Conservation (phyloP, 1,284 basidiomycete species). For the Ustilago lituana region DNA sequence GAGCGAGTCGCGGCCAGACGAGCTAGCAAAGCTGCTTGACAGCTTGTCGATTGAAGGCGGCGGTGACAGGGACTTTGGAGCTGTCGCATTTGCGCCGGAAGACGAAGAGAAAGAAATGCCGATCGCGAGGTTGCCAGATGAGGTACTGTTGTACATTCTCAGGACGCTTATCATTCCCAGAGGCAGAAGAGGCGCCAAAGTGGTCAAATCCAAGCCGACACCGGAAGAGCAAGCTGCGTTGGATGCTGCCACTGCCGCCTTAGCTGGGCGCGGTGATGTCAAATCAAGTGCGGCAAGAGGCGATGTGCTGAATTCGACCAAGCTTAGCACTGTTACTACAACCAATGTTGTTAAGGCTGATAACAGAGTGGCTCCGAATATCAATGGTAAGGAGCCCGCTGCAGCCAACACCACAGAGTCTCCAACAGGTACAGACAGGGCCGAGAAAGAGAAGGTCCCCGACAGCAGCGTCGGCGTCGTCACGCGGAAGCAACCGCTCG, state of each 20-base stretch:
- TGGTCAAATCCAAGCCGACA: constrained; percentile 40
- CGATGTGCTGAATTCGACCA: constrained; percentile 4
- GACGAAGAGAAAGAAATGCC: constrained; percentile 52
- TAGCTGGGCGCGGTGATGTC: constrained; percentile 7
- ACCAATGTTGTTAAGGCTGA: neutral
- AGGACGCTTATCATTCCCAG: constrained; percentile 44
- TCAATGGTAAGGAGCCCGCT: neutral
- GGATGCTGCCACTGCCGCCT: constrained; percentile 29
- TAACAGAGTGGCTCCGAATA: neutral
- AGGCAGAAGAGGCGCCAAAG: constrained; percentile 52
- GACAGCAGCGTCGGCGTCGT: constrained; percentile 12
- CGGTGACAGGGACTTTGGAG: constrained; percentile 43
- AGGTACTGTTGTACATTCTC: constrained; percentile 56
- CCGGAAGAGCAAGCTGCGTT: constrained; percentile 40
- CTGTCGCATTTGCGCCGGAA: constrained; percentile 37
- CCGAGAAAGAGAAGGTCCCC: constrained; percentile 7
- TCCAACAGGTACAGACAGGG: constrained; percentile 2
- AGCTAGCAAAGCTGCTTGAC: constrained; percentile 42
- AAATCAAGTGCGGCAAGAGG: neutral
- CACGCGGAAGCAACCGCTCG: constrained; percentile 28
- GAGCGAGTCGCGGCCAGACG: constrained; percentile 26
- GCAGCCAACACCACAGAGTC: neutral
- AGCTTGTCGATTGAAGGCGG: constrained; percentile 31
- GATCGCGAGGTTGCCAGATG: constrained; percentile 55
- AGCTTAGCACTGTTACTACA: neutral